Conservation (phyloP, 1,139 yeast species). For the Suhomyces yuchorum region DNA sequence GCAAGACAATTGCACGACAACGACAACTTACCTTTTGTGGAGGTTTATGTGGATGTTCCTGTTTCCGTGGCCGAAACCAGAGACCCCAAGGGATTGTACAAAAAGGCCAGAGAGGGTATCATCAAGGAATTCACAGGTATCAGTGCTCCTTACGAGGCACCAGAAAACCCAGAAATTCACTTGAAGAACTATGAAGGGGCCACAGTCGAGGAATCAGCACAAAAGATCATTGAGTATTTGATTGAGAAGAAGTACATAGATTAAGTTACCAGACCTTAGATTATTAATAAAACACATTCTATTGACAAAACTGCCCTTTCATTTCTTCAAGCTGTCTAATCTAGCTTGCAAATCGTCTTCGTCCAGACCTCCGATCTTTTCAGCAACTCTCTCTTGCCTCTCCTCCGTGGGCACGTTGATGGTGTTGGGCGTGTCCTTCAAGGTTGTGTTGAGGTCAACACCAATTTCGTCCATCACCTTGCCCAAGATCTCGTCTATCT, state of each 20-base stretch:
- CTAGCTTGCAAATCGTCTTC: constrained; percentile 92
- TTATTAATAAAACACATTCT: neutral
- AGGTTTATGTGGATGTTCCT: constrained; percentile 91
- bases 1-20: constrained; percentile 85
- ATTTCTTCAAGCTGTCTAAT: constrained; percentile 74
- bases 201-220: constrained; percentile 79
- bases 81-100: constrained; percentile 95
- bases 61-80: constrained; percentile 91
- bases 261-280: neutral
- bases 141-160: constrained; percentile 95
- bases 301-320: neutral
- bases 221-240: constrained; percentile 69
- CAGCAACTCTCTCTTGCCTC: constrained; percentile 45
- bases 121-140: constrained; percentile 95
- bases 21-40: constrained; percentile 78
- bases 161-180: constrained; percentile 80
- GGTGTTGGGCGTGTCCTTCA: constrained; percentile 69
- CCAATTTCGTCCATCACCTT: constrained; percentile 96
- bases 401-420: constrained; percentile 35
- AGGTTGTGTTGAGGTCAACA: constrained; percentile 70
- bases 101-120: constrained; percentile 93
- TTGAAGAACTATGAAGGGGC: constrained; percentile 66
- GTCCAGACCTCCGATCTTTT: constrained; percentile 41
- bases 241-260: constrained; percentile 51
- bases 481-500: constrained; percentile 88